Evolutionary conservation across 164 flowering plant species (phyloP).

Genomic region (Taxillus chinensis): DNA sequence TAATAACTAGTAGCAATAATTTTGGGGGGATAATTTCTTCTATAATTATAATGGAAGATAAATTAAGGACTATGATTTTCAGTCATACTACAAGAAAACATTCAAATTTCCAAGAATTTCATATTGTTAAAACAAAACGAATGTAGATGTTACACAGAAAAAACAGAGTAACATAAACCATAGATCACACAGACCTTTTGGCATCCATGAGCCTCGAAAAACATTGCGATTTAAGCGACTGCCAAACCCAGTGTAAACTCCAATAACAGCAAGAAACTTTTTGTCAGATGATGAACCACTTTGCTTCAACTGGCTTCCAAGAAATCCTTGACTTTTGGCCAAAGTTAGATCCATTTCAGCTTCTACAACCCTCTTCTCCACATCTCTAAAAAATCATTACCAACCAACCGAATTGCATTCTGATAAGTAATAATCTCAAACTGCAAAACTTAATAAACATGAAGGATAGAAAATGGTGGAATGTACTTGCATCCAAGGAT

Average conservation of each 20-base stretch:
- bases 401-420: not conserved
- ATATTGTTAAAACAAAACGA: too few species aligned
- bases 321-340: constrained; percentile 89
- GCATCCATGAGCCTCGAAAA: constrained; percentile 92
- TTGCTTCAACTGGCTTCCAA: constrained; percentile 38
- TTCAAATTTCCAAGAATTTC: too few species aligned
- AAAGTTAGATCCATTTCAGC: constrained; percentile 91
- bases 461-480: not conserved
- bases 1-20: too few species aligned
- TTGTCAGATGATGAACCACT: constrained; percentile 37
- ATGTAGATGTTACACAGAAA: not conserved
- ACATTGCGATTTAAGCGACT: constrained; percentile 67
- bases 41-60: too few species aligned
- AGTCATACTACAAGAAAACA: too few species aligned
- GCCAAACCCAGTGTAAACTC: constrained; percentile 95
- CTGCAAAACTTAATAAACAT: not conserved
- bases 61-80: too few species aligned
- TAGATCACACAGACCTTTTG: constrained; percentile 47
- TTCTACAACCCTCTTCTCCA: constrained; percentile 77
- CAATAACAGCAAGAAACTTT: constrained; percentile 85
- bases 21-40: too few species aligned
- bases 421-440: not conserved
- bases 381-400: constrained; percentile 40
- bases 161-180: not conserved
- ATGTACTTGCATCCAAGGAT: constrained; percentile 87